Evolutionary conservation across 2,329 filamentous ascomycete species (phyloP).

Genomic region (Phyllosticta citrichinensis): DNA sequence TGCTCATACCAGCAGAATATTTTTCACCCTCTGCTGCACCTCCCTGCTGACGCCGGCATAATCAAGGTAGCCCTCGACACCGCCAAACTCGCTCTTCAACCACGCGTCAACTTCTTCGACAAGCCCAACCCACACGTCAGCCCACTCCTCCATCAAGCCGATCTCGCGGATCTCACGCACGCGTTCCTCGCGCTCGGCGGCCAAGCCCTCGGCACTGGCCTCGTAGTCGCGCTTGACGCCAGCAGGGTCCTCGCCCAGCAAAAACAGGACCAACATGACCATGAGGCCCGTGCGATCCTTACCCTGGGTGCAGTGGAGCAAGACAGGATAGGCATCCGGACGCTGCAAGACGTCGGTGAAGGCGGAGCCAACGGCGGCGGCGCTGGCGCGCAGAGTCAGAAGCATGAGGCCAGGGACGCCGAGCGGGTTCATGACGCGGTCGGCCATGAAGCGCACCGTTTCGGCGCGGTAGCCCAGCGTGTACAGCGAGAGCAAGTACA

Average conservation of each 20-base stretch:
- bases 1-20: conserved; percentile 16
- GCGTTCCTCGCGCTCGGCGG: conserved; percentile 51
- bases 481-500: conserved; percentile 54
- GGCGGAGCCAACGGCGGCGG: conserved; percentile 47
- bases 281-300: conserved; percentile 76
- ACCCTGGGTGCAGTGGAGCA: conserved; percentile 81
- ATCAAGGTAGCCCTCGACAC: conserved; percentile 55
- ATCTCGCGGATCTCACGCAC: conserved; percentile 59
- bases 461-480: conserved; percentile 56
- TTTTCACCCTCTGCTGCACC: conserved; percentile 25
- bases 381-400: conserved; percentile 60
- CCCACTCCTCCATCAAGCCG: conserved; percentile 54
- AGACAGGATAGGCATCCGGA: conserved; percentile 46
- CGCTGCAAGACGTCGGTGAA: conserved; percentile 40
- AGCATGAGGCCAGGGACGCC: conserved; percentile 62
- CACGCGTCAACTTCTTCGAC: conserved; percentile 49
- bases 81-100: conserved; percentile 53
- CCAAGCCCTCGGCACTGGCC: conserved; percentile 52
- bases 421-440: conserved; percentile 59
- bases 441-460: conserved; percentile 59
- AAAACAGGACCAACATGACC: conserved; percentile 56
- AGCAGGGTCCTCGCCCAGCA: conserved; percentile 45
- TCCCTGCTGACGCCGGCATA: conserved; percentile 43
- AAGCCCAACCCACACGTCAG: conserved; percentile 39
- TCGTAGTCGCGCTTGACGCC: conserved; percentile 65